phyloP scores from a whole-genome alignment of 345 rosid species.

The Euphorbia peplus region DNA sequence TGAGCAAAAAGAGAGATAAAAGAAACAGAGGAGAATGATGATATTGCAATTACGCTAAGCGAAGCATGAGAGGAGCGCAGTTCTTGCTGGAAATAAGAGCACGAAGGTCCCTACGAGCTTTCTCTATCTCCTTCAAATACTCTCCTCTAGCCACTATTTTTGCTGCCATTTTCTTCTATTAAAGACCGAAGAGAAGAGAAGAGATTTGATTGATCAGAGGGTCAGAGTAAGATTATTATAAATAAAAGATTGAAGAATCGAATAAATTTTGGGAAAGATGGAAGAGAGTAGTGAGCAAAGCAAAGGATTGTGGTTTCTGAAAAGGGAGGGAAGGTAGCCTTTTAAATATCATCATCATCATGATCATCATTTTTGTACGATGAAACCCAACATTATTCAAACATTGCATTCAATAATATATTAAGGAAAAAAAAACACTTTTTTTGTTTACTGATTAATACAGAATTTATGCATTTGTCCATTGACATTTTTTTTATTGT shows the following conservation, averaged over 20 bases:
- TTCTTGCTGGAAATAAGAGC: conserved; percentile 58
- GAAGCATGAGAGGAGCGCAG: conserved; percentile 89
- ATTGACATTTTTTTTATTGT: too few species aligned
- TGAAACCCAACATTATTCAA: too few species aligned
- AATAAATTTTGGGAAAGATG: background rate
- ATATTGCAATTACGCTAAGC: conserved; percentile 69
- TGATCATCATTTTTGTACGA: too few species aligned
- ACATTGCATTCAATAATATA: too few species aligned
- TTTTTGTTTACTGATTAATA: too few species aligned
- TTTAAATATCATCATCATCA: too few species aligned
- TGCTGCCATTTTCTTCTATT: conserved; percentile 30
- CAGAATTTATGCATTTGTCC: too few species aligned
- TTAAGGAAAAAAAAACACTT: too few species aligned
- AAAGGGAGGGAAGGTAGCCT: conserved; percentile 16
- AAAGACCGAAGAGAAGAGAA: background rate
- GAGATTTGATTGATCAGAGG: background rate
- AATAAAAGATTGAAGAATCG: too few species aligned
- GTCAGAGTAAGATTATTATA: background rate
- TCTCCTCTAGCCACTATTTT: conserved; percentile 38
- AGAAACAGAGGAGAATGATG: background rate
- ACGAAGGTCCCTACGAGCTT: conserved; percentile 69
- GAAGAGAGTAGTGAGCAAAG: background rate
- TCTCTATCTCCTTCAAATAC: conserved; percentile 69
- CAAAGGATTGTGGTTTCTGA: conserved; percentile 11
- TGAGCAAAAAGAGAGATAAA: background rate